A percentile compares a stretch with the other conserved stretches of the same genome.
These are phyloP conservation scores for Pseudoscleropodium purum DNA, from an alignment of 225 moss, liverwort and hornwort species.

Conservation along the genomic window DNA sequence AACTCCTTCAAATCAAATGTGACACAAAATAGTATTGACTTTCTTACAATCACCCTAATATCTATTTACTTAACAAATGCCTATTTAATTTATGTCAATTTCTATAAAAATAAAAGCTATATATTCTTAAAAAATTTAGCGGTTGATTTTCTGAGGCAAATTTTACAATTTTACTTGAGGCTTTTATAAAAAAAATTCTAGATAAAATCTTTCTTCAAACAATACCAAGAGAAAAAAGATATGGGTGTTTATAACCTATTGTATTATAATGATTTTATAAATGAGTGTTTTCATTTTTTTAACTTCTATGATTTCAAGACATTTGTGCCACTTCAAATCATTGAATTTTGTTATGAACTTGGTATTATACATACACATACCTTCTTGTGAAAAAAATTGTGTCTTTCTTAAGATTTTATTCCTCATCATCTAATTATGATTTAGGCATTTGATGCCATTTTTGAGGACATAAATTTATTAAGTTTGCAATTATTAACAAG, in stretches of 20 bases:
- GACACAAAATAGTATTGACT: no score
- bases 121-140: neutral
- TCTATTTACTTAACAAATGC: neutral
- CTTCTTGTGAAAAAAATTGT: neutral
- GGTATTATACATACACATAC: no score
- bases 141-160: neutral
- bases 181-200: neutral
- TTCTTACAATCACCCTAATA: neutral
- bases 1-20: no score
- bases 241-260: neutral
- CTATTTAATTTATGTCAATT: neutral
- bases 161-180: neutral
- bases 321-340: rapidly evolving
- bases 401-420: neutral
- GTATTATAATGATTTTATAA: neutral
- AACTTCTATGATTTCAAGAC: neutral
- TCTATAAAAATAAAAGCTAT: neutral
- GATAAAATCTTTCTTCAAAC: rapidly evolving
- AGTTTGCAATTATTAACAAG: neutral
- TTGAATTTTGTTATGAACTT: neutral
- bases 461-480: neutral
- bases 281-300: neutral
- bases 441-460: neutral
- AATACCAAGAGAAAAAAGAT: no score
- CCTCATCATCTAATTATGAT: neutral